phyloP scores from a whole-genome alignment of 352 stramenopile genomes.

The Pythium diclinum region DNA sequence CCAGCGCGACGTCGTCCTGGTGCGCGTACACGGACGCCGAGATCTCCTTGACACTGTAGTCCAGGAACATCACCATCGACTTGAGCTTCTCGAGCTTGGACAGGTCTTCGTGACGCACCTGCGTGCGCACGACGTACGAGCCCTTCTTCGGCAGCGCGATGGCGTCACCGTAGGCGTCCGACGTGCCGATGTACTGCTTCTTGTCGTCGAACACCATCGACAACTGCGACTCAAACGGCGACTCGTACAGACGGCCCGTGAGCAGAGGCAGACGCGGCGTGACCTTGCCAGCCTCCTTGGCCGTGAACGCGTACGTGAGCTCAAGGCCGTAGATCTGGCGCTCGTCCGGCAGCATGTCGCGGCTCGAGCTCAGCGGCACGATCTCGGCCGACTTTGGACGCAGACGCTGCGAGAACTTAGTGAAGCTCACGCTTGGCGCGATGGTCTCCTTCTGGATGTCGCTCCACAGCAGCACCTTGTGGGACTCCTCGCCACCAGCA shows the following conservation, averaged over 20 bases:
- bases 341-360: constrained; percentile 82
- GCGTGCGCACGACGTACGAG: constrained; percentile 61
- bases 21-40: constrained; percentile 54
- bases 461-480: constrained; percentile 75
- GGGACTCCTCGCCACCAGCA: constrained; percentile 56
- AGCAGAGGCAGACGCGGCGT: constrained; percentile 75
- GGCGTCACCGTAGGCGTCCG: constrained; percentile 81
- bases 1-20: constrained; percentile 60
- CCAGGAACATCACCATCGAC: constrained; percentile 72
- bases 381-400: constrained; percentile 77
- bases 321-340: constrained; percentile 88
- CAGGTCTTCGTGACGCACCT: constrained; percentile 83
- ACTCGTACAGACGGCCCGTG: constrained; percentile 88
- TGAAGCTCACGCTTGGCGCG: constrained; percentile 67
- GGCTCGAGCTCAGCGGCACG: constrained; percentile 64
- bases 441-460: constrained; percentile 79
- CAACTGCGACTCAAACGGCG: constrained; percentile 90
- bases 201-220: constrained; percentile 93
- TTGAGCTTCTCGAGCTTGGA: constrained; percentile 79
- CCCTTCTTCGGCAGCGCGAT: constrained; percentile 86
- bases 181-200: constrained; percentile 88
- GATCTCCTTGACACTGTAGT: constrained; percentile 74
- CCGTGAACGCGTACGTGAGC: constrained; percentile 88
- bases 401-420: constrained; percentile 82
- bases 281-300: constrained; percentile 84